These are phyloP conservation scores for Rhizoctonia solani DNA, from an alignment of 1,284 basidiomycete species.

Conservation along the genomic window DNA sequence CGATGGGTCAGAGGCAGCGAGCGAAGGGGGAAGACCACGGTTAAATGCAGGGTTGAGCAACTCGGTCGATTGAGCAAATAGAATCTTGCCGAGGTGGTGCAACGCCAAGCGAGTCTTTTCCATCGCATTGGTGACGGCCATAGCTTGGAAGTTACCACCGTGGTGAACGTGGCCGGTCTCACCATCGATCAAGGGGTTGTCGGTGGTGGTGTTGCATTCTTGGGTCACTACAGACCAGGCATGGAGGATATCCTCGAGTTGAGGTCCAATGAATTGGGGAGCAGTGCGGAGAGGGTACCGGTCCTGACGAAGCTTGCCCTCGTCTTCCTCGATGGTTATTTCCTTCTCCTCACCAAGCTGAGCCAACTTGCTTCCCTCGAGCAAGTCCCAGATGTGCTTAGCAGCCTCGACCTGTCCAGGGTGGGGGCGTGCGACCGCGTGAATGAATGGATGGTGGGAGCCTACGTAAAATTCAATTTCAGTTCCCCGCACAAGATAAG, in stretches of 20 bases:
- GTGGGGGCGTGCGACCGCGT: conserved; percentile 78
- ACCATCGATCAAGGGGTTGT: conserved; percentile 75
- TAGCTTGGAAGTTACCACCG: conserved; percentile 87
- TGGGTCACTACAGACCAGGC: conserved; percentile 66
- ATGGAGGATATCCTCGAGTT: conserved; percentile 77
- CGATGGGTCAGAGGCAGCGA: conserved; percentile 81
- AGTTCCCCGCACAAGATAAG: not conserved
- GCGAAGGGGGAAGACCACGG: conserved; percentile 76
- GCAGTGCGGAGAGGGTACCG: conserved; percentile 78
- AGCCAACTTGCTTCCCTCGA: conserved; percentile 74
- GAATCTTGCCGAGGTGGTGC: conserved; percentile 79
- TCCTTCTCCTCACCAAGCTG: conserved; percentile 62
- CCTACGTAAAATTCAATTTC: conserved; percentile 43
- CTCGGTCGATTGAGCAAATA: conserved; percentile 84
- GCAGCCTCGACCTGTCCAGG: conserved; percentile 83
- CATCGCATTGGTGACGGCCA: conserved; percentile 85
- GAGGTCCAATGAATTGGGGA: conserved; percentile 85
- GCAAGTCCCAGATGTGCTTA: conserved; percentile 66
- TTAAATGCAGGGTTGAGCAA: conserved; percentile 82
- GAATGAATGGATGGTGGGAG: conserved; percentile 81
- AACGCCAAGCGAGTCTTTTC: conserved; percentile 83
- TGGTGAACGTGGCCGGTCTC: conserved; percentile 71
- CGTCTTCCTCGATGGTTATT: conserved; percentile 67
- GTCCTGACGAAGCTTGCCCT: conserved; percentile 71
- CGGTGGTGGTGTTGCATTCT: conserved; percentile 85